These are phyloP conservation scores for Aspergillus heteromorphus DNA, from an alignment of 495 filamentous ascomycete species.

Conservation along the genomic window DNA sequence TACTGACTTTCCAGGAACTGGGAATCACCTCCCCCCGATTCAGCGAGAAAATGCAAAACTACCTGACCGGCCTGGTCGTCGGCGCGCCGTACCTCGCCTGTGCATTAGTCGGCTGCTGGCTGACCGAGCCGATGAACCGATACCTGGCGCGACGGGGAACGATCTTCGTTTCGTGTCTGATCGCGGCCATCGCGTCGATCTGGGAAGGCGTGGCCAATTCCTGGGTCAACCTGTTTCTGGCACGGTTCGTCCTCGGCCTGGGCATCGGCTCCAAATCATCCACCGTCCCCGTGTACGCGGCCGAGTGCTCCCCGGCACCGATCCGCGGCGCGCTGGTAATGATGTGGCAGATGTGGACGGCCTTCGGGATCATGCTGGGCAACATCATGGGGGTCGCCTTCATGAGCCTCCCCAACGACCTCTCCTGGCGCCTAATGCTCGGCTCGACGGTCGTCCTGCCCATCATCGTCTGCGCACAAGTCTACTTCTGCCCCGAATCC, in stretches of 20 bases:
- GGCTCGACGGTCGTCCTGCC: conserved; percentile 43
- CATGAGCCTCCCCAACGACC: conserved; percentile 27
- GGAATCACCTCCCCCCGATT: conserved; percentile 20
- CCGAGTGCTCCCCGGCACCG: conserved; percentile 51
- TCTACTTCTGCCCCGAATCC: conserved; percentile 62
- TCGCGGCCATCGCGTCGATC: conserved; percentile 44
- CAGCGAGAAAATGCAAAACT: conserved; percentile 15
- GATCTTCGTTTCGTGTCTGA: conserved; percentile 49
- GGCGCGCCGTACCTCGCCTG: conserved; percentile 41
- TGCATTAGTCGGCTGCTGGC: conserved; percentile 43
- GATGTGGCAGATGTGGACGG: conserved; percentile 64
- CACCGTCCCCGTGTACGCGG: conserved; percentile 54
- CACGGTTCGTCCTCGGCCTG: conserved; percentile 56
- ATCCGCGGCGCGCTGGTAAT: conserved; percentile 58
- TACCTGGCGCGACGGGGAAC: conserved; percentile 52
- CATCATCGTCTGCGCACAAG: conserved; percentile 42
- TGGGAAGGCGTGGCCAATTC: conserved; percentile 45
- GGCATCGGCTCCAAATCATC: conserved; percentile 58
- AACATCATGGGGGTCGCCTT: conserved; percentile 67
- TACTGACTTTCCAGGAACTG: conserved; percentile 21
- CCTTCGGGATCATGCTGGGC: conserved; percentile 77
- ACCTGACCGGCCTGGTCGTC: conserved; percentile 40
- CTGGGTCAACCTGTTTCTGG: conserved; percentile 49
- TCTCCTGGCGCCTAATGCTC: conserved; percentile 44
- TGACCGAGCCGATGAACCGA: conserved; percentile 51